Evolutionary conservation across 73 alveolate genomes (phyloP), one percentile per base, ranked within the genome.

Genomic region (Durusdinium trenchii): DNA sequence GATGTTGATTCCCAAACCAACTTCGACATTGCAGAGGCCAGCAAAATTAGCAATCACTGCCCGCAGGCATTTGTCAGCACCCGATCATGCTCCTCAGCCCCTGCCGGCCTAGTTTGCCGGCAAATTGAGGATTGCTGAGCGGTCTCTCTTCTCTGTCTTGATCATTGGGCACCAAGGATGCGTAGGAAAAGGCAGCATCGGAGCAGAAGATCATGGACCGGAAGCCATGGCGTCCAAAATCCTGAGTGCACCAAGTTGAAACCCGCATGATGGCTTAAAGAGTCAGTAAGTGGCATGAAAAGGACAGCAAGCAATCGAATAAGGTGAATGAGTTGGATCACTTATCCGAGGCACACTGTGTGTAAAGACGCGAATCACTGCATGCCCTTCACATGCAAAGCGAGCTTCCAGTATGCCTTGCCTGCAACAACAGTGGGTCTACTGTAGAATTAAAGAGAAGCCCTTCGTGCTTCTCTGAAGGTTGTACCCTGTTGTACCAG

Each of bases 371-470:
- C 98, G 98, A 76, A 91, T 91, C n/a, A 91, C 89, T 6, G 98
- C 78, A 32, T 67, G 89, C 78, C 51, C 89, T 76, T 91, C 89
- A 54, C 89, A 67, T 42, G 98, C 98, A 57, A 91, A 91, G 32
- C 98, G 98, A 67, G 98, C 98, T 69, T 91, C 98, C 64, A 91
- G 89, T 36, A 91, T 71, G 45, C 98, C 98, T 23, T 61, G 98
- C 98, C 98, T 91, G n/a, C 73, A 32, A n/a, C 10, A 14, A 26
- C 43, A 67, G n/a, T 60, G 73, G 30, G 30, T 23, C 73, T 23
- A 60, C 73, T 60, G 73, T 23, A 23, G 73, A 60, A 60, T 32
- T 32, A 60, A 32, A 1, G n/a, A 60, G n/a, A n/a, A n/a, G n/a
- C n/a, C n/a, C n/a, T n/a, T n/a, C n/a, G n/a, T n/a, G n/a, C n/a